Conservation (phyloP, 2,329 filamentous ascomycete species). For the Colletotrichum plurivorum region DNA sequence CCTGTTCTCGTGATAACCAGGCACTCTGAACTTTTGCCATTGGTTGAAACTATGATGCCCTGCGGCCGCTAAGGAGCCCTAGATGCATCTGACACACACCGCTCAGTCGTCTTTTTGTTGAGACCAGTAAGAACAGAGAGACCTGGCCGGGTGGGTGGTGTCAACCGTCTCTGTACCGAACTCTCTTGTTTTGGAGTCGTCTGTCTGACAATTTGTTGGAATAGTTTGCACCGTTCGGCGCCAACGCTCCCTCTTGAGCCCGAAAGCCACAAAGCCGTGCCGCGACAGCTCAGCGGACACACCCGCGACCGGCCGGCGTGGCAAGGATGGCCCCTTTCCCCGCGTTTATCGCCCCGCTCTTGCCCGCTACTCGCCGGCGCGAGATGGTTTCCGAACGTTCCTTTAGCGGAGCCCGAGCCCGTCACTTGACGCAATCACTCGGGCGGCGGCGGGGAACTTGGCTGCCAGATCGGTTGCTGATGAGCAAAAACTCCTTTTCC, state of each 20-base stretch:
- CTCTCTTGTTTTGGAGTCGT: conserved; percentile 13
- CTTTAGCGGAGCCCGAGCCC: background rate
- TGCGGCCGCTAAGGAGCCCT: conserved; percentile 36
- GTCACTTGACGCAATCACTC: background rate
- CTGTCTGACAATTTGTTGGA: background rate
- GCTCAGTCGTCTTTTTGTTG: conserved; percentile 37
- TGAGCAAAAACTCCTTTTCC: background rate
- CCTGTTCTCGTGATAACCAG: conserved; percentile 33
- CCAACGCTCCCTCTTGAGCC: background rate
- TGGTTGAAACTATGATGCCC: conserved; percentile 6
- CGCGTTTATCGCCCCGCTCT: conserved; percentile 27
- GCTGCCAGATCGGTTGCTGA: conserved; percentile 6
- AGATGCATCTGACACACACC: conserved; percentile 41
- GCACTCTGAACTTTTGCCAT: background rate
- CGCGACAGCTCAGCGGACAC: conserved; percentile 15
- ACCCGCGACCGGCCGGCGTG: conserved; percentile 24
- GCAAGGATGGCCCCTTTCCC: conserved; percentile 13
- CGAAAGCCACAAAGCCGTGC: background rate
- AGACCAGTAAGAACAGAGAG: conserved; percentile 28
- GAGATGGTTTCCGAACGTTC: conserved; percentile 10
- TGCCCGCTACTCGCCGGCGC: conserved; percentile 20
- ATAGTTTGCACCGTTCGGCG: conserved; percentile 6
- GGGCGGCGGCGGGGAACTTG: background rate
- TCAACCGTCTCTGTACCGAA: conserved; percentile 16
- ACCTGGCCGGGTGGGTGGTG: conserved; percentile 14